Evolutionary conservation across 78 protist genomes (phyloP), one percentile per base, ranked within the genome.

Genomic region (Dictyostelium discoideum): DNA sequence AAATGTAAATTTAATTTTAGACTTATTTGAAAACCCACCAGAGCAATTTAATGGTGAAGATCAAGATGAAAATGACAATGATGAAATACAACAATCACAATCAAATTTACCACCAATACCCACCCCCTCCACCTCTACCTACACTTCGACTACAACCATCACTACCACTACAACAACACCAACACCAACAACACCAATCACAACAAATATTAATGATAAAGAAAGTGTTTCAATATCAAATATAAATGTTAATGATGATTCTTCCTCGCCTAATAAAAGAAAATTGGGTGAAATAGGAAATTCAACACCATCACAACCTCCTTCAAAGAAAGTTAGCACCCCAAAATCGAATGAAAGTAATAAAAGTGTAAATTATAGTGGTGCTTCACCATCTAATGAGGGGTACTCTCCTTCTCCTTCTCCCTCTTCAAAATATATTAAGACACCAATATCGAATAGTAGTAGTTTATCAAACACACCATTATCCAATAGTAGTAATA

Each of bases 161-260:
- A 60, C 72, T 0, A 60, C 72, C 1, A 20, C 16, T 22, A 63
- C 8, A 1, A 32, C 37, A 32, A 32, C 37, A 32, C 37, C 37
- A 32, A 0, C 37, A 32, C 37, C 37, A 32, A 0, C 37, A 32
- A 0, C 37, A 32, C 37, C 37, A 32, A 32, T 32, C 37, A 32
- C 37, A 67, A 8, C 18, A 24, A 26, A 67, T 13, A 67, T 26
- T 16, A 10, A 24, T 22, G 84, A 42, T 78, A 29, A 78, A 73
- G 79, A 73, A 73, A 73, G 79, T 73, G 79, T 32, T 73, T 73
- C 79, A n/a, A 22, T 42, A 78, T 78, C 65, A 26, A 78, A 78
- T 78, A 78, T 6, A 39, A 39, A 5, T 74, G 20, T 32, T 16
- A 39, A 18, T 29, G 39, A 77, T 24, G 42, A 7, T 3, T 42